Conservation (phyloP, 202 grass and related monocot genomes). For the Carex sylvatica region DNA sequence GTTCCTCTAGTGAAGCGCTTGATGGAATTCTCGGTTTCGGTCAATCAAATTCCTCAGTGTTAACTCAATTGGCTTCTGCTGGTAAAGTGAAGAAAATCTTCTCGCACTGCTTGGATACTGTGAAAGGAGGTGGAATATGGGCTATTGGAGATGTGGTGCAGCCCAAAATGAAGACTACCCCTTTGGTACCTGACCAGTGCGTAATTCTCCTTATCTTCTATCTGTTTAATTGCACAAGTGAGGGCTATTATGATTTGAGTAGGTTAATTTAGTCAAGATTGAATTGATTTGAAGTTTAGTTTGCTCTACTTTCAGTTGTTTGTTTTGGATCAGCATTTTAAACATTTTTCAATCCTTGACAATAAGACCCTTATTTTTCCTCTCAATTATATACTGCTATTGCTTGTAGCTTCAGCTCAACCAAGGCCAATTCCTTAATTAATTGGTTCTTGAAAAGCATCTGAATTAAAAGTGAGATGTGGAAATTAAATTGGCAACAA, state of each 20-base stretch:
- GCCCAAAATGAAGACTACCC: conserved; percentile 80
- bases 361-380: neutral
- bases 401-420: neutral
- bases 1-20: conserved; percentile 58
- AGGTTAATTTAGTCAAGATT: neutral
- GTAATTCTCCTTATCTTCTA: conserved; percentile 28
- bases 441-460: neutral
- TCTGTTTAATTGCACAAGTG: conserved; percentile 1
- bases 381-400: neutral
- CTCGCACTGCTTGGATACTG: conserved; percentile 85
- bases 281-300: neutral
- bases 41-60: conserved; percentile 69
- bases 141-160: conserved; percentile 85
- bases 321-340: neutral
- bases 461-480: neutral
- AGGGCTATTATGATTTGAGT: neutral
- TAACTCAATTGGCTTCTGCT: conserved; percentile 65
- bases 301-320: neutral
- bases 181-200: conserved; percentile 65
- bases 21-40: conserved; percentile 97
- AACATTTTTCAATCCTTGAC: neutral
- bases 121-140: conserved; percentile 81
- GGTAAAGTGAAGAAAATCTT: conserved; percentile 87
- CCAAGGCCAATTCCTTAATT: neutral
- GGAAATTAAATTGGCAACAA: conserved; percentile 2